Conservation (phyloP, 768 basidiomycete species). For the Mycena alexandri region DNA sequence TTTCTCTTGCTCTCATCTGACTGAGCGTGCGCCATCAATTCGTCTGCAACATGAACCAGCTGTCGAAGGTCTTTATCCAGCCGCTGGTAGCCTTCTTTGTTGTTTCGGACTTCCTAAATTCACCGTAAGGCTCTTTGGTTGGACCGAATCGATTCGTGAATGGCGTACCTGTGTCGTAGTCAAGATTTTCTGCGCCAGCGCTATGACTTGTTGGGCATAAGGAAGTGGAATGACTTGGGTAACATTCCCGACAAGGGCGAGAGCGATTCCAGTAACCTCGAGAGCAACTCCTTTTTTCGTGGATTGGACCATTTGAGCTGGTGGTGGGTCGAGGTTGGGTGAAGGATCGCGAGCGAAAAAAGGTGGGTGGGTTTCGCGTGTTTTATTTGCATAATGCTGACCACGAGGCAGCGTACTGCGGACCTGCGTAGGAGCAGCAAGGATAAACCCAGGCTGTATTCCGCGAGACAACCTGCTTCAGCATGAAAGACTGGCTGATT, state of each 20-base stretch:
- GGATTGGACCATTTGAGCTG: background rate
- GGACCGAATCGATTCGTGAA: background rate
- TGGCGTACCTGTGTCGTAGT: background rate
- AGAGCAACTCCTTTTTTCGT: background rate
- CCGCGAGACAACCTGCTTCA: background rate
- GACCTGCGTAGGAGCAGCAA: background rate
- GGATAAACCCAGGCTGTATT: background rate
- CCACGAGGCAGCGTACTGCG: background rate
- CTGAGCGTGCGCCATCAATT: background rate
- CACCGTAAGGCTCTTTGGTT: background rate
- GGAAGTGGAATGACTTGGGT: slow-evolving; percentile 6
- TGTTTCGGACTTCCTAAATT: slow-evolving; percentile 11
- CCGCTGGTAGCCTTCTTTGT: slow-evolving; percentile 15
- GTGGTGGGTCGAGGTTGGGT: background rate
- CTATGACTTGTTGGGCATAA: slow-evolving; percentile 7
- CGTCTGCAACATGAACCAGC: background rate
- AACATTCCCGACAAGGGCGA: background rate
- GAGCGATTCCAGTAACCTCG: background rate
- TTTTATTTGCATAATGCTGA: background rate
- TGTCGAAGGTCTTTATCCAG: slow-evolving; percentile 9
- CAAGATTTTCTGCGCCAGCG: slow-evolving; percentile 12
- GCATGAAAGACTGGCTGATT: background rate
- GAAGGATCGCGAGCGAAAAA: background rate
- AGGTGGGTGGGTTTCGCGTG: background rate
- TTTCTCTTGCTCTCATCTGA: background rate